Evolutionary conservation across 2,329 filamentous ascomycete species (phyloP).

Genomic region (Exophiala spinifera): DNA sequence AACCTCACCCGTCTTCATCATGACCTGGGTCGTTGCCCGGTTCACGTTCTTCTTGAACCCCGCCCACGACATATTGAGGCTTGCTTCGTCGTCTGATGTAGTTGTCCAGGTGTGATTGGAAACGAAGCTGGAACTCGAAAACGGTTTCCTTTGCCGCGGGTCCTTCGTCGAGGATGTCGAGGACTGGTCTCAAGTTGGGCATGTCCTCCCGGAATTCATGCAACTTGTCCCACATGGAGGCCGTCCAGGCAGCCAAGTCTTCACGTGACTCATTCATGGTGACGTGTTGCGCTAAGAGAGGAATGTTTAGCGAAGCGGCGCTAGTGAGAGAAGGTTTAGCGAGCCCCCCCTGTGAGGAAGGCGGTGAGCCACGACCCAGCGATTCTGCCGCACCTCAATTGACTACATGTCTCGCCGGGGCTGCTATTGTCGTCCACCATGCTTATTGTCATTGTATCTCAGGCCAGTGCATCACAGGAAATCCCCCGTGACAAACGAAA

Average conservation of each 20-base stretch:
- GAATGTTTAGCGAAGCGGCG: not conserved
- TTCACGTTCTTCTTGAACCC: constrained; percentile 96
- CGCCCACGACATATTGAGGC: constrained; percentile 37
- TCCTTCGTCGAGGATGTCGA: not conserved
- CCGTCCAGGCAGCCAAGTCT: not conserved
- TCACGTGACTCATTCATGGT: not conserved
- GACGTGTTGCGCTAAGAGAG: not conserved
- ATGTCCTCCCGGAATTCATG: not conserved
- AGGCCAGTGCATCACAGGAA: too few relatives aligned
- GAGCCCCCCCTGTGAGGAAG: not conserved
- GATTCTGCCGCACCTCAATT: too few relatives aligned
- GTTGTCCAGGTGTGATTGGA: not conserved
- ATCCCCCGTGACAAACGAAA: too few relatives aligned
- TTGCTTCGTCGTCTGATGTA: not conserved
- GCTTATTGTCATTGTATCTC: too few relatives aligned
- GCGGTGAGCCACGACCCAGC: too few relatives aligned
- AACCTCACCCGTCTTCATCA: constrained; percentile 89
- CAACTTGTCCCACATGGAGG: not conserved
- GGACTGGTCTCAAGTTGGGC: not conserved
- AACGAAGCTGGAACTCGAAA: not conserved
- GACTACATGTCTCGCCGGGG: too few relatives aligned
- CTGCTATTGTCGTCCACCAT: too few relatives aligned
- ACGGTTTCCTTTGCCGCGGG: not conserved
- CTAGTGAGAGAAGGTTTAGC: not conserved
- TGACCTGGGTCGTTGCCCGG: constrained; percentile 97